Evolutionary conservation across 306 rosid species (phyloP).

Genomic region (Quercus bicolor): DNA sequence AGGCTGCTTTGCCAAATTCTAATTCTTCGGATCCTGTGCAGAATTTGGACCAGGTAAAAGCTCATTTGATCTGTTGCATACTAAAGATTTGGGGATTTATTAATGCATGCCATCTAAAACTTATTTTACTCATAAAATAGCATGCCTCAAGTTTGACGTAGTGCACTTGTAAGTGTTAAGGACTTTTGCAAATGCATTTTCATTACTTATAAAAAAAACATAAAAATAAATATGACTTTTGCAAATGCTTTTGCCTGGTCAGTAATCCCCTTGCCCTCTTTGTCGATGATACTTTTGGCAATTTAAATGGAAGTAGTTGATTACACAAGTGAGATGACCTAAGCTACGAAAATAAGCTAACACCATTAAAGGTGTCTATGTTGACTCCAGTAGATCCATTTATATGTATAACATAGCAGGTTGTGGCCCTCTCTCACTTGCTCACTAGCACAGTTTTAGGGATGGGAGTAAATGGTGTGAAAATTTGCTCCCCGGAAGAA

Average conservation of each 20-base stretch:
- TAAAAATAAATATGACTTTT: background rate
- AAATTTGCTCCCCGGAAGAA: background rate
- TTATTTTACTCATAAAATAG: background rate
- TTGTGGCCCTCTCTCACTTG: background rate
- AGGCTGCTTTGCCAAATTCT: constrained; percentile 89
- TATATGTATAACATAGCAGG: background rate
- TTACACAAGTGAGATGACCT: background rate
- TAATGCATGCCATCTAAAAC: background rate
- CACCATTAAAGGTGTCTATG: background rate
- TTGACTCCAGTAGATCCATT: background rate
- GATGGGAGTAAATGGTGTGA: background rate
- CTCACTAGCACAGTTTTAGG: background rate
- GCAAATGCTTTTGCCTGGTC: background rate
- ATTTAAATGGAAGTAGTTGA: background rate
- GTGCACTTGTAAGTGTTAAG: background rate
- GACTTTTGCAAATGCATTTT: background rate
- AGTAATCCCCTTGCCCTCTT: background rate
- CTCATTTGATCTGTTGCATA: background rate
- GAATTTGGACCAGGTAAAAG: constrained; percentile 78
- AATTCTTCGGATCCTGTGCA: constrained; percentile 72
- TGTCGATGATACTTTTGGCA: background rate
- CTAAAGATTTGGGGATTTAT: background rate
- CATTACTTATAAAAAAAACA: too few species aligned
- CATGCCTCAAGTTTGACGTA: background rate
- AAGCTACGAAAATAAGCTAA: background rate